Evolutionary conservation across 148 eudicot genomes (phyloP).

Genomic region (Vaccinium darrowii): DNA sequence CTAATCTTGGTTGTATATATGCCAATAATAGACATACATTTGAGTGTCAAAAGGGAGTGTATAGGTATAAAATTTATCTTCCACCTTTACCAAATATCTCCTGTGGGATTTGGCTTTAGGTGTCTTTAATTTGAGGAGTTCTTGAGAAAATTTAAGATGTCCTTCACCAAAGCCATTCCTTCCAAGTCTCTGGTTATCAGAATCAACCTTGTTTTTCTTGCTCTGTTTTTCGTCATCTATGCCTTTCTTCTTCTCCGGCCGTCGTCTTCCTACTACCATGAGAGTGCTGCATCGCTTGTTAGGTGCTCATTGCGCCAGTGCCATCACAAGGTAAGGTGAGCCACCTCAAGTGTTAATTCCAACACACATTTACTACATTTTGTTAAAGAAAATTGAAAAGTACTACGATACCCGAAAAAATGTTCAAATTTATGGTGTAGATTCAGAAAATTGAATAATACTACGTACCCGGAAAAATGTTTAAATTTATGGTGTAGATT

Average conservation of each 20-base stretch:
- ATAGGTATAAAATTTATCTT: slow-evolving; percentile 14
- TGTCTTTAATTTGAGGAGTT: background rate
- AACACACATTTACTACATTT: no score
- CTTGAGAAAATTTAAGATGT: background rate
- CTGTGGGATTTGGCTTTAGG: slow-evolving; percentile 11
- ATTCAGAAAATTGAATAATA: no score
- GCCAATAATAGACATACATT: background rate
- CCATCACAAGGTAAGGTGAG: slow-evolving; percentile 98
- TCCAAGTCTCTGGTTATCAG: slow-evolving; percentile 69
- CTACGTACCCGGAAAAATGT: no score
- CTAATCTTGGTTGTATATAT: background rate
- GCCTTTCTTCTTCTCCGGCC: slow-evolving; percentile 65
- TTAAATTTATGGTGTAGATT: no score
- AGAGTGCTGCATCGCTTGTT: slow-evolving; percentile 31
- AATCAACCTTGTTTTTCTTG: slow-evolving; percentile 67
- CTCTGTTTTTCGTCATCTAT: slow-evolving; percentile 61
- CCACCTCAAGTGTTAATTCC: slow-evolving; percentile 14
- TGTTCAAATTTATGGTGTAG: no score
- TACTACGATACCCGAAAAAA: no score
- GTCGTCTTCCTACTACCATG: slow-evolving; percentile 41
- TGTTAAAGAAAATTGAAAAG: no score
- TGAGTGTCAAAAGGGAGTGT: background rate
- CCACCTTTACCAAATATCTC: slow-evolving; percentile 3
- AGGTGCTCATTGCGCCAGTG: slow-evolving; percentile 68
- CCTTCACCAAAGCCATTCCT: slow-evolving; percentile 44